Percentiles rank a stretch among this genome's conserved stretches.
Evolutionary conservation across 208 protist species (phyloP).

Genomic region (Acanthamoeba royreba): DNA sequence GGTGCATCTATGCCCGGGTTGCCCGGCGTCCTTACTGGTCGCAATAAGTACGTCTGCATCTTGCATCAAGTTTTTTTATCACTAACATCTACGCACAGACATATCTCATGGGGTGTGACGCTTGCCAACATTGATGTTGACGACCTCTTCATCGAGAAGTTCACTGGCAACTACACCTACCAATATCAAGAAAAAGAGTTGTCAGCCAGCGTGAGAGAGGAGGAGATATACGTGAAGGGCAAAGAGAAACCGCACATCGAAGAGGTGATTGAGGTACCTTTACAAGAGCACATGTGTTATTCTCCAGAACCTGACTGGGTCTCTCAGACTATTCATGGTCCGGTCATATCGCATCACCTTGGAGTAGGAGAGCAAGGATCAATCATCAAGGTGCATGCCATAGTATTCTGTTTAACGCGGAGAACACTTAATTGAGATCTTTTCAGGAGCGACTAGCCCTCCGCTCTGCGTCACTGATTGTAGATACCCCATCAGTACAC

Average conservation of each 20-base stretch:
- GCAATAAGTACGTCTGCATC: not conserved
- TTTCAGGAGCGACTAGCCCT: not conserved
- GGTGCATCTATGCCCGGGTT: not conserved
- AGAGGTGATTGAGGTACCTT: not conserved
- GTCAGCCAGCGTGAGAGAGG: not conserved
- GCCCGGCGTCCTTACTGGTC: not conserved
- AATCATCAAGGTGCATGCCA: too few species aligned
- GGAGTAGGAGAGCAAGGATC: not conserved
- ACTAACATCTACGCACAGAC: not conserved
- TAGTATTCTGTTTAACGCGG: too few species aligned
- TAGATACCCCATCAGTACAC: not conserved
- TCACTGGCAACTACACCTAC: not conserved
- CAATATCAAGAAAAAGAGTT: not conserved
- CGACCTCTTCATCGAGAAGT: not conserved
- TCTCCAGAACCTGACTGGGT: not conserved
- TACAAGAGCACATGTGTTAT: too few species aligned
- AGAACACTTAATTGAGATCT: too few species aligned
- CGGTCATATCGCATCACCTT: not conserved
- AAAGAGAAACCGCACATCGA: not conserved
- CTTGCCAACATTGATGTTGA: not conserved
- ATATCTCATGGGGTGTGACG: not conserved
- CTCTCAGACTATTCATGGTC: not conserved
- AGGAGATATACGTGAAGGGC: not conserved
- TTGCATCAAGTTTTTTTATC: not conserved
- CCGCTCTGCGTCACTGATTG: not conserved